Evolutionary conservation across 805 yeast genomes (phyloP).

Genomic region (Ogataea allantospora): DNA sequence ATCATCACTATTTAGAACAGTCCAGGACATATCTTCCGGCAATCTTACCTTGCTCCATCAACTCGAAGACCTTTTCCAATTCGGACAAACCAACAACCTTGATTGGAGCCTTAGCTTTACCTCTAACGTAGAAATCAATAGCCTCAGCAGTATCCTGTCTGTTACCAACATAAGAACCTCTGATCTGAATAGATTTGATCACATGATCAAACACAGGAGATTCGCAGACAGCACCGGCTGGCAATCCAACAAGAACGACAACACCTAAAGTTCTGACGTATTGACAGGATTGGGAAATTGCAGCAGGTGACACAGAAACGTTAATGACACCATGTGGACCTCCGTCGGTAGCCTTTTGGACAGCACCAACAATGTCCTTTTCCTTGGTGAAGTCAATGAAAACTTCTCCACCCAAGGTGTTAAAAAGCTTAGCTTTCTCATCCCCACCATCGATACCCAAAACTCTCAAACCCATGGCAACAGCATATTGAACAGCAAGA

Average conservation of each 20-base stretch:
- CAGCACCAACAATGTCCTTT: constrained; percentile 42
- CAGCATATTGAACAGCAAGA: constrained; percentile 73
- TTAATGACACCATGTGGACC: constrained; percentile 70
- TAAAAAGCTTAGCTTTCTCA: constrained; percentile 55
- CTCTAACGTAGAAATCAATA: constrained; percentile 67
- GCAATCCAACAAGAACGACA: constrained; percentile 67
- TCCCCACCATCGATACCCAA: constrained; percentile 76
- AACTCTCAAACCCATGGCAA: constrained; percentile 72
- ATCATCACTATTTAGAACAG: constrained; percentile 48
- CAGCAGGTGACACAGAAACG: constrained; percentile 56
- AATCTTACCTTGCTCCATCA: constrained; percentile 84
- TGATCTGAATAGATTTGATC: constrained; percentile 67
- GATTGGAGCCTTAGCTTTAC: constrained; percentile 62
- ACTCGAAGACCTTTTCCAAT: constrained; percentile 64
- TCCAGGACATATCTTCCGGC: constrained; percentile 90
- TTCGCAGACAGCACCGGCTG: constrained; percentile 73
- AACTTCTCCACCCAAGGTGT: constrained; percentile 60
- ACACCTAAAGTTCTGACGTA: constrained; percentile 62
- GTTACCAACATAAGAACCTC: constrained; percentile 88
- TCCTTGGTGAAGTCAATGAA: constrained; percentile 53
- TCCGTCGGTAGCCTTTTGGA: constrained; percentile 45
- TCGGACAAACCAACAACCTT: constrained; percentile 75
- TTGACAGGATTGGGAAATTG: constrained; percentile 54
- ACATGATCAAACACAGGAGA: constrained; percentile 75
- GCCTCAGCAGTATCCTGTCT: constrained; percentile 84